These are phyloP conservation scores for Noccaea caerulescens DNA, from an alignment of 345 rosid species.

Conservation along the genomic window DNA sequence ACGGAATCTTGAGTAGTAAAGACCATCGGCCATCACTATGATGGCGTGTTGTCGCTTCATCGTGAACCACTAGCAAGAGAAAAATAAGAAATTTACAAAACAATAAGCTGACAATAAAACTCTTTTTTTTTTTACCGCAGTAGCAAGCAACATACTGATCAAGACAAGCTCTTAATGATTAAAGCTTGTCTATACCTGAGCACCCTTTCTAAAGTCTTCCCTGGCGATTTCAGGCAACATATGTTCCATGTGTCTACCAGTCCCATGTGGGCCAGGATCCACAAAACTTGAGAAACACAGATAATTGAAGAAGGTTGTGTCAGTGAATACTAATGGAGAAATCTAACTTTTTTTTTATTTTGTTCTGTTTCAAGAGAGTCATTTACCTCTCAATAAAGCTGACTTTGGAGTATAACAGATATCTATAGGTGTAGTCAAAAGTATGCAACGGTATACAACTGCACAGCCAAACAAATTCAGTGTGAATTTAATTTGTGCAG, in stretches of 20 bases:
- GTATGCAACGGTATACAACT: constrained; percentile 90
- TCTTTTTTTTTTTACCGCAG: background rate
- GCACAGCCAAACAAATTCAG: constrained; percentile 32
- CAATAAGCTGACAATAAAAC: background rate
- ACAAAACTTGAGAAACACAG: constrained; percentile 61
- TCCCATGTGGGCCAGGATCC: constrained; percentile 98
- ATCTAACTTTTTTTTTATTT: background rate
- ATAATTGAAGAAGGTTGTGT: constrained; percentile 21
- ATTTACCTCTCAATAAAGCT: constrained; percentile 92
- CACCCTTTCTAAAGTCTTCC: constrained; percentile 97
- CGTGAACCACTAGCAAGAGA: constrained; percentile 84
- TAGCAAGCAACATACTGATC: constrained; percentile 15
- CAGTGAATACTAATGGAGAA: constrained; percentile 13
- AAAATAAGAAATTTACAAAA: background rate
- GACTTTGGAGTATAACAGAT: constrained; percentile 75
- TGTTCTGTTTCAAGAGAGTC: background rate
- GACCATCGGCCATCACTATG: constrained; percentile 83
- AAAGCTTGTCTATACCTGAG: constrained; percentile 67
- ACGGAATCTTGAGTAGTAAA: constrained; percentile 85
- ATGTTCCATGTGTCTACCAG: constrained; percentile 91
- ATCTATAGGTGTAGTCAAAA: constrained; percentile 86
- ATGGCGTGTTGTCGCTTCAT: constrained; percentile 95
- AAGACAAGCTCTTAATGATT: constrained; percentile 14
- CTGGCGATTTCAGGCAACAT: constrained; percentile 87
- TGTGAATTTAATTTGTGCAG: background rate